These are phyloP conservation scores for Mortierella hygrophila DNA, from an alignment of 192 early-diverging fungal genomes.

Conservation along the genomic window DNA sequence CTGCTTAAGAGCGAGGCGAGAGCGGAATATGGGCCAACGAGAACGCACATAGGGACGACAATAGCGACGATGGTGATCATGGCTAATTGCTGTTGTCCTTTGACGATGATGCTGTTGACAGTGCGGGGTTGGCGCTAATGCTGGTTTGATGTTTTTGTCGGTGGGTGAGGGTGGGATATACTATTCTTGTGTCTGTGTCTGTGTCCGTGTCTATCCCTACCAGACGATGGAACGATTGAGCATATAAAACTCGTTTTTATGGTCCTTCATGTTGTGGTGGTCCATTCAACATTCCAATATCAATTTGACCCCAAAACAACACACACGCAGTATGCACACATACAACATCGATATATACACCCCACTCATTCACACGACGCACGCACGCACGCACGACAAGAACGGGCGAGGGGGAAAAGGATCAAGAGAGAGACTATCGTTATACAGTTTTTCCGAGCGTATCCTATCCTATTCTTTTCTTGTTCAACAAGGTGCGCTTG, in stretches of 20 bases:
- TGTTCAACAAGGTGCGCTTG: too few species aligned
- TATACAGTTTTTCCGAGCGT: too few species aligned
- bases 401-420: not conserved
- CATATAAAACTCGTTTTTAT: not conserved
- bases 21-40: slow-evolving; percentile 11
- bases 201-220: slow-evolving; percentile 4
- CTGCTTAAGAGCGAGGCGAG: not conserved
- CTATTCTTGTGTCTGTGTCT: not conserved
- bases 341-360: not conserved
- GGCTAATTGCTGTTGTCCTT: not conserved
- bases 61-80: not conserved
- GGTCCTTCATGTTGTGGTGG: not conserved
- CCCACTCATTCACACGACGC: not conserved
- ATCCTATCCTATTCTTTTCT: too few species aligned
- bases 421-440: not conserved
- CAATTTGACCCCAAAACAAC: slow-evolving; percentile 39
- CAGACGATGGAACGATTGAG: slow-evolving; percentile 4
- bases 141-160: not conserved
- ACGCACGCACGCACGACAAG: not conserved
- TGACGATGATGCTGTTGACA: not conserved
- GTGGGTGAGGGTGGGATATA: not conserved
- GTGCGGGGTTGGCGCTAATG: not conserved
- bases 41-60: not conserved
- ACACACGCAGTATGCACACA: not conserved
- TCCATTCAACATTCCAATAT: slow-evolving; percentile 37